Base-by-base conservation (phyloP, 345 rosid species). In the Litchi chinensis region DNA sequence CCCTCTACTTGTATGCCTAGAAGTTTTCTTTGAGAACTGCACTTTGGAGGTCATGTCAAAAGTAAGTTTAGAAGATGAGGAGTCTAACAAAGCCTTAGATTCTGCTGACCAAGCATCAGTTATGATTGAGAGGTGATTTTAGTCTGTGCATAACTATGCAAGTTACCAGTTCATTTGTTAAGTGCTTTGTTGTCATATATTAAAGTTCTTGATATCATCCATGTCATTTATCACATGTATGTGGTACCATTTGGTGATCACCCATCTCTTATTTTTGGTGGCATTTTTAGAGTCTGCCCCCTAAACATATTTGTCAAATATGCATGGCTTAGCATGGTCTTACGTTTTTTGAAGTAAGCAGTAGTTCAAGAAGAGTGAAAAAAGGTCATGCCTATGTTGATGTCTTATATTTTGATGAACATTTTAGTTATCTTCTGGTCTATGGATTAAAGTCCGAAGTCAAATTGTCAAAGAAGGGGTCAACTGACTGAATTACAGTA, bases 1-100 rank as follows among this genome's bases (percentile, higher is more conserved):
- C 44, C 87, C 85, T 68, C 80, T 83, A 60, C 93, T 88, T 83
- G 84, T 91, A 56, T 87, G 95, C 80, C 78, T 91, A n/a, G 90
- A 92, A 79, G 85, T 87, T 80, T 78, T 82, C 79, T 94, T 96
- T 79, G 86, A 90, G 88, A 96, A 96, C 87, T 86, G 87, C 78
- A 86, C 97, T 57, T 74, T 84, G 15, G 91, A 91, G 87, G 79
- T 90, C 75, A 82, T 96, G 79, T 68, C 85, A 5, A 84, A 84
- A 62, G 77, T 96, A 73, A 83, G 65, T 65, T 85, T 96, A 83
- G 90, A 80, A 75, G 90, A 90, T 76, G 98, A 91, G 82, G 98
- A 90, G 77, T 76, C 85, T 40, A 82, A 62, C 72, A 90, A 81
- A 72, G 79, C 79, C 72, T 78, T 83, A 16, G 91, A 87, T 87